phyloP scores from a whole-genome alignment of 2,329 filamentous ascomycete genomes.

The Corinectria fuckeliana region DNA sequence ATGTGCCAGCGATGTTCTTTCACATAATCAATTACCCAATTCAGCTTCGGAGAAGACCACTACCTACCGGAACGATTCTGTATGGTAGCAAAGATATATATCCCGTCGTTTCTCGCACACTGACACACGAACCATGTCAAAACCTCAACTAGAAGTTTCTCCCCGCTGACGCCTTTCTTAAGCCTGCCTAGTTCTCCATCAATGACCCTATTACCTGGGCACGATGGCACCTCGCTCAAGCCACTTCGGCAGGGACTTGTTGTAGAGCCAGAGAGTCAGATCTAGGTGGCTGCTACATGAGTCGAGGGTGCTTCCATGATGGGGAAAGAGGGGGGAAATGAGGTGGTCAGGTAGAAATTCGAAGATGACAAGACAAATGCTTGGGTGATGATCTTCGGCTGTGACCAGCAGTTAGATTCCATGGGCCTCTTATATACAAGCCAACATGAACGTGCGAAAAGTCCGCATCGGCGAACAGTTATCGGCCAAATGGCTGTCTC shows the following conservation, averaged over 20 bases:
- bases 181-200: not conserved
- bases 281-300: not conserved
- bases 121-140: not conserved
- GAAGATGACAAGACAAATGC: too few species aligned
- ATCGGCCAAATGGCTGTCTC: not conserved
- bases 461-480: not conserved
- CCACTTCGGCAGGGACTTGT: not conserved
- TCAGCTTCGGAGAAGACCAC: too few species aligned
- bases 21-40: too few species aligned
- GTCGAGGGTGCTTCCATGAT: not conserved
- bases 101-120: too few species aligned
- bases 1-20: too few species aligned
- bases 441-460: too few species aligned
- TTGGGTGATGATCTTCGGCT: not conserved
- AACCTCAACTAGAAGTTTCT: constrained; percentile 5
- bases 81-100: too few species aligned
- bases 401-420: not conserved
- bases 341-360: too few species aligned
- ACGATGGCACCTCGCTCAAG: not conserved
- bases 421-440: not conserved
- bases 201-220: not conserved
- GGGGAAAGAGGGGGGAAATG: too few species aligned
- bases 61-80: too few species aligned
- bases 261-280: not conserved
- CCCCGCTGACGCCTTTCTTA: not conserved